Conservation (phyloP, 2,329 filamentous ascomycete genomes). For the Stachybotrys chartarum region DNA sequence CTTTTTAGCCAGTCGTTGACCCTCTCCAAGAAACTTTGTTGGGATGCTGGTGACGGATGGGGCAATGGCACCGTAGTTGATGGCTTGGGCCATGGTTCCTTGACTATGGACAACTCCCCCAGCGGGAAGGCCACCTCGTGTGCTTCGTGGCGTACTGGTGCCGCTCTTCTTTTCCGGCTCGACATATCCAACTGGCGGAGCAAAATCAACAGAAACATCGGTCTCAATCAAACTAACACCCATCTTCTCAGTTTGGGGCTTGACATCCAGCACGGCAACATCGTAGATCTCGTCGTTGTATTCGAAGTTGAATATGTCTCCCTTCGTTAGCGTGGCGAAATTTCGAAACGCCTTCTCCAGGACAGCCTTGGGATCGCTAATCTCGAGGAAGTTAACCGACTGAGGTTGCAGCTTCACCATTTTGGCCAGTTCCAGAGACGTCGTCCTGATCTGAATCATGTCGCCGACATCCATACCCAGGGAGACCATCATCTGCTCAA, state of each 20-base stretch:
- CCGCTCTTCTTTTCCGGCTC: slow-evolving; percentile 74
- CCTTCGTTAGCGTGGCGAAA: slow-evolving; percentile 88
- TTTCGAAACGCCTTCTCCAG: slow-evolving; percentile 94
- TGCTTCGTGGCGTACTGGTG: slow-evolving; percentile 77
- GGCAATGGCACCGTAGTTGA: slow-evolving; percentile 89
- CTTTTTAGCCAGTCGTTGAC: slow-evolving; percentile 85
- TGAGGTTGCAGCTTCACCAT: slow-evolving; percentile 97
- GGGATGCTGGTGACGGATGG: slow-evolving; percentile 64
- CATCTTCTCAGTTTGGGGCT: slow-evolving; percentile 75
- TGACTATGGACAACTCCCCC: slow-evolving; percentile 75
- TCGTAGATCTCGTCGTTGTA: slow-evolving; percentile 95
- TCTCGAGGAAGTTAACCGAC: slow-evolving; percentile 87
- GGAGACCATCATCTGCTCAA: slow-evolving; percentile 82
- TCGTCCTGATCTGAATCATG: slow-evolving; percentile 90
- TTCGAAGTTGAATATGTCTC: slow-evolving; percentile 90
- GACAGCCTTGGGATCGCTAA: slow-evolving; percentile 94
- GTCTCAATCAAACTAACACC: slow-evolving; percentile 94
- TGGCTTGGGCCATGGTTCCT: slow-evolving; percentile 94
- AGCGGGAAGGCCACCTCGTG: slow-evolving; percentile 53
- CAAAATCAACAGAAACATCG: slow-evolving; percentile 94
- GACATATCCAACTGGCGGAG: slow-evolving; percentile 86
- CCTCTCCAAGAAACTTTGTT: slow-evolving; percentile 73
- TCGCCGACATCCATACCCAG: slow-evolving; percentile 86
- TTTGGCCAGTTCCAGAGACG: slow-evolving; percentile 80
- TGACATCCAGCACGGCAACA: slow-evolving; percentile 88